Conservation (phyloP, 768 basidiomycete species). For the Auricularia auricula-judae region DNA sequence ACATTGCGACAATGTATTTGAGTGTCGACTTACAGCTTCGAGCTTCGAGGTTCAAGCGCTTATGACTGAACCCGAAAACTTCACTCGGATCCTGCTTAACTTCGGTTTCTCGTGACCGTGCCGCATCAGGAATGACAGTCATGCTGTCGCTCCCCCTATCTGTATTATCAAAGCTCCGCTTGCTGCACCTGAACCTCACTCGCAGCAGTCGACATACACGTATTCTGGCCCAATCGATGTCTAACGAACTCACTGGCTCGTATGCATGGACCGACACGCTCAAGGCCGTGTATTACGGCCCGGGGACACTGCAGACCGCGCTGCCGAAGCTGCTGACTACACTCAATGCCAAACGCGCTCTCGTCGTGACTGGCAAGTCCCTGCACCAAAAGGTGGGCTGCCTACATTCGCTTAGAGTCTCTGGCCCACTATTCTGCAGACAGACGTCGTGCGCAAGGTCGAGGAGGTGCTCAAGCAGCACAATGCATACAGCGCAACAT, state of each 20-base stretch:
- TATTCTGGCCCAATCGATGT: no score
- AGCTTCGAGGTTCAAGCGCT: no score
- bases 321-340: slow-evolving; percentile 49
- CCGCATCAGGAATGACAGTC: no score
- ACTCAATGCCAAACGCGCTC: slow-evolving; percentile 48
- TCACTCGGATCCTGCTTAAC: no score
- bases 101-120: no score
- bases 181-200: no score
- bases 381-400: slow-evolving; percentile 47
- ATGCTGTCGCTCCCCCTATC: no score
- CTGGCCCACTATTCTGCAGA: slow-evolving; percentile 25
- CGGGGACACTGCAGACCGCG: slow-evolving; percentile 49
- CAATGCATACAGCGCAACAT: slow-evolving; percentile 54
- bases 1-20: no score
- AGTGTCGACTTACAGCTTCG: no score
- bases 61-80: no score
- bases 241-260: neutral
- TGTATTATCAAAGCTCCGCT: no score
- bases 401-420: neutral
- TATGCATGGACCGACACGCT: slow-evolving; percentile 62
- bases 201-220: no score
- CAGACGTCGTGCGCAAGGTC: slow-evolving; percentile 46
- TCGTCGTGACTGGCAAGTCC: slow-evolving; percentile 63
- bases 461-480: slow-evolving; percentile 44
- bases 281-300: slow-evolving; percentile 61